Conservation (phyloP, 2,329 filamentous ascomycete genomes). For the Botrytis fragariae region DNA sequence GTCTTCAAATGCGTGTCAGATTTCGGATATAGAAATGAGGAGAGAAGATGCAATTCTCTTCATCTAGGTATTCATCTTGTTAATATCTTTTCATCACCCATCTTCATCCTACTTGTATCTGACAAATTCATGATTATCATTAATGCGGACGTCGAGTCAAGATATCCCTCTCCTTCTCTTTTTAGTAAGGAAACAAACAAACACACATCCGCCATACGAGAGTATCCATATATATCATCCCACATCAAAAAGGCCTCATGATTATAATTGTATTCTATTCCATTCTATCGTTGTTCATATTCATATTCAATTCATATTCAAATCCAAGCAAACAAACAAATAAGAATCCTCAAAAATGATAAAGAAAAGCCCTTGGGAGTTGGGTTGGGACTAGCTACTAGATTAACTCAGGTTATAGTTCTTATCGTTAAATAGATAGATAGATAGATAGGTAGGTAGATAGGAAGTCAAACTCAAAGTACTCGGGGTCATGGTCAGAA, state of each 20-base stretch:
- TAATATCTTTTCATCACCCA: not conserved
- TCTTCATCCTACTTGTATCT: not conserved
- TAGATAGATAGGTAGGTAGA: too few relatives aligned
- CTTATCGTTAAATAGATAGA: too few relatives aligned
- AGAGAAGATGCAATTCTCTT: not conserved
- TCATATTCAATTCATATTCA: too few relatives aligned
- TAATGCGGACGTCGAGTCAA: not conserved
- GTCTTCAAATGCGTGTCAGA: not conserved
- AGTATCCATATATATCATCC: not conserved
- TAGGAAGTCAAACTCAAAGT: too few relatives aligned
- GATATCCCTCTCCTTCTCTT: not conserved
- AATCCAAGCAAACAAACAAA: too few relatives aligned
- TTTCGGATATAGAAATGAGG: too few relatives aligned
- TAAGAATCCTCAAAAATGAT: too few relatives aligned
- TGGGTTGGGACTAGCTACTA: too few relatives aligned
- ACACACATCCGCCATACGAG: not conserved
- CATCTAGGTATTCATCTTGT: not conserved
- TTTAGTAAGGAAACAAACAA: not conserved
- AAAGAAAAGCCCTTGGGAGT: too few relatives aligned
- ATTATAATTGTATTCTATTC: not conserved
- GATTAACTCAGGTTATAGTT: too few relatives aligned
- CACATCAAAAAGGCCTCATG: not conserved
- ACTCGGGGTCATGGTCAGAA: too few relatives aligned
- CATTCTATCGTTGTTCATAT: too few relatives aligned
- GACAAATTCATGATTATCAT: not conserved